Base-by-base conservation (phyloP, 1,139 yeast species). In the Geotrichum europaeum region DNA sequence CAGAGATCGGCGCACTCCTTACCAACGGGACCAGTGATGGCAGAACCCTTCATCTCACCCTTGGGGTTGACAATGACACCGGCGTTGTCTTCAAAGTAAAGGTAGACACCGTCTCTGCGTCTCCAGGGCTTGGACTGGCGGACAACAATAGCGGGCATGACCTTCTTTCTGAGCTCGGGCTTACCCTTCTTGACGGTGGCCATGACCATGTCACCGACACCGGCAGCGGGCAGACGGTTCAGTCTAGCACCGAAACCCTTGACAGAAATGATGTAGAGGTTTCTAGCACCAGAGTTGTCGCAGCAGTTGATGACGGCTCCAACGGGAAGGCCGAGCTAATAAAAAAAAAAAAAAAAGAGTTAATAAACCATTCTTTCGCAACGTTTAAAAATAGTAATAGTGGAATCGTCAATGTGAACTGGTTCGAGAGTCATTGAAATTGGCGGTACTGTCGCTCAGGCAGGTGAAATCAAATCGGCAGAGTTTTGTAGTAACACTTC, bases 41-140 rank as follows among this genome's bases (percentile, higher is more conserved):
- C 99, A 73, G 99, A 95, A 83, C 99, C 99, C 87, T 95, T 95
- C 99, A 95, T 95, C 84, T 95, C 99, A 85, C 99, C 99, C 94
- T 95, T 95, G 79, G 99, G 99, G 84, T 95, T 95, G 79, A 94
- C 99, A 78, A 95, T 95, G 81, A 95, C 99, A 87, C 99, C 99
- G 71, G 99, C 99, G 79, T 95, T 95, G 84, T 95, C 99, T 87
- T 95, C 99, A 76, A 95, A 95, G 92, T 95, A 95, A 80, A 95
- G 90, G 91, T 81, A 95, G 76, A 91, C 89, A 89, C 99, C 99
- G 78, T 95, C 99, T 87, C 87, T 91, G 89, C 99, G 90, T 92
- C 99, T 92, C 99, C 99, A 95, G 75, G 99, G 95, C 86, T 94
- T 94, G 72, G 99, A 83, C 85, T 95, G 99, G 85, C 99, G 94